A percentile compares a stretch with the other conserved stretches of the same genome.
phyloP scores from a whole-genome alignment of 106 monocot species.

The Allium sativum region DNA sequence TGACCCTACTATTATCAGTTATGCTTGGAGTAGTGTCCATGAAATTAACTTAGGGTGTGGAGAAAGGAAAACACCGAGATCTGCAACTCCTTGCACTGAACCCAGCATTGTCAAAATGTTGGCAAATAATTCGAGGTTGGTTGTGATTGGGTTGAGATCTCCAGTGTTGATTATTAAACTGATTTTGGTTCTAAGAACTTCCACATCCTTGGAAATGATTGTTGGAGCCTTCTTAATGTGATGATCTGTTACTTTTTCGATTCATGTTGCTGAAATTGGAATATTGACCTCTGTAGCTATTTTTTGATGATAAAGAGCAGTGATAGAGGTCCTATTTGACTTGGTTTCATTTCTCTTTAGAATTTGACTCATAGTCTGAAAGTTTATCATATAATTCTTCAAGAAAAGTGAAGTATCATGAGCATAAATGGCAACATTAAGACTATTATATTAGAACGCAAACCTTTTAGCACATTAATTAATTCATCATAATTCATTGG shows the following conservation, averaged over 20 bases:
- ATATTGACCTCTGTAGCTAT: not conserved
- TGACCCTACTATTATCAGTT: not conserved
- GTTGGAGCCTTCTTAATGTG: not conserved
- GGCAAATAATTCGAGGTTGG: constrained; percentile 1
- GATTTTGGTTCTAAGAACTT: not conserved
- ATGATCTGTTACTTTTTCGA: not conserved
- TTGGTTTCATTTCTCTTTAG: not conserved
- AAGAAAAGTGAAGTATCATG: not conserved
- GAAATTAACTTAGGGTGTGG: no score
- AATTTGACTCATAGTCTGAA: not conserved
- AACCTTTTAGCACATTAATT: not conserved
- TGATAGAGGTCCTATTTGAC: not conserved
- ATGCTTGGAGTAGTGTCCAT: not conserved
- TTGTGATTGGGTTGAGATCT: no score
- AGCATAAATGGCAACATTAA: not conserved
- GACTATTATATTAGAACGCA: not conserved
- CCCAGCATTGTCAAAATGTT: not conserved
- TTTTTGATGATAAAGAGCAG: constrained; percentile 1
- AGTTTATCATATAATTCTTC: constrained; percentile 9
- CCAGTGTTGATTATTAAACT: no score
- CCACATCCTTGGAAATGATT: no score
- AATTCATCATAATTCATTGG: not conserved
- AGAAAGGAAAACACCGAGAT: not conserved
- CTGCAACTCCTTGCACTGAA: not conserved
- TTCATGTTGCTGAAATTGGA: not conserved